Conservation (phyloP, 1,139 yeast species). For the Diutina neorugosa region DNA sequence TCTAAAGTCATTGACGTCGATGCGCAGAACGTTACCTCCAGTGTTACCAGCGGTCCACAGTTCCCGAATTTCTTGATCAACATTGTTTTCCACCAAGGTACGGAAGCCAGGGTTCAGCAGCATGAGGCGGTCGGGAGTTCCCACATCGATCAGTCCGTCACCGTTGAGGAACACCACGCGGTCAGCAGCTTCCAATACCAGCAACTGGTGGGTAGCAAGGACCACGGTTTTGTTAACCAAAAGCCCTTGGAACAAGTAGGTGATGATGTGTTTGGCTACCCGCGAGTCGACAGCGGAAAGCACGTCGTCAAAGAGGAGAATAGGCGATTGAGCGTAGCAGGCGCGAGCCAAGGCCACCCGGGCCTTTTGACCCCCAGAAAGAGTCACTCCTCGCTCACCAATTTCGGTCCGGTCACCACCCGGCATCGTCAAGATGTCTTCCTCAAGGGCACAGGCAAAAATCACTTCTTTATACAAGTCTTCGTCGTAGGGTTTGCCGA, state of each 20-base stretch:
- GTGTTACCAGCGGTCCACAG: constrained; percentile 7
- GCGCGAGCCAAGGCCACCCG: constrained; percentile 32
- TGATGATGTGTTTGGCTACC: constrained; percentile 27
- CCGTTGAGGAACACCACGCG: background rate
- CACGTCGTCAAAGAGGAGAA: constrained; percentile 20
- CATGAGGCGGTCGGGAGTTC: background rate
- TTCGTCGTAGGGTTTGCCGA: constrained; percentile 23
- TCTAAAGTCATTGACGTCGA: background rate
- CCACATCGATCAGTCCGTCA: background rate
- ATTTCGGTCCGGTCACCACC: constrained; percentile 56
- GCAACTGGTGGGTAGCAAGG: constrained; percentile 5
- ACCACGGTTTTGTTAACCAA: constrained; percentile 7
- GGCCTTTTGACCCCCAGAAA: constrained; percentile 34
- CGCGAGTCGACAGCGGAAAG: constrained; percentile 30
- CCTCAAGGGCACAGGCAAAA: constrained; percentile 28
- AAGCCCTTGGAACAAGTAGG: constrained; percentile 16
- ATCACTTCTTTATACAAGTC: constrained; percentile 18
- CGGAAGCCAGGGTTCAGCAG: background rate
- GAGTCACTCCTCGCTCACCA: constrained; percentile 28
- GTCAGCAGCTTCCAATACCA: constrained; percentile 7
- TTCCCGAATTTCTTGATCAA: background rate
- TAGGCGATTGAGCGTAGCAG: constrained; percentile 21
- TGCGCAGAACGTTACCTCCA: constrained; percentile 1
- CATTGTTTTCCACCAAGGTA: background rate
- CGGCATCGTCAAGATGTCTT: constrained; percentile 53